phyloP scores from a whole-genome alignment of 2,329 filamentous ascomycete genomes.

The Hirsutella minnesotensis region DNA sequence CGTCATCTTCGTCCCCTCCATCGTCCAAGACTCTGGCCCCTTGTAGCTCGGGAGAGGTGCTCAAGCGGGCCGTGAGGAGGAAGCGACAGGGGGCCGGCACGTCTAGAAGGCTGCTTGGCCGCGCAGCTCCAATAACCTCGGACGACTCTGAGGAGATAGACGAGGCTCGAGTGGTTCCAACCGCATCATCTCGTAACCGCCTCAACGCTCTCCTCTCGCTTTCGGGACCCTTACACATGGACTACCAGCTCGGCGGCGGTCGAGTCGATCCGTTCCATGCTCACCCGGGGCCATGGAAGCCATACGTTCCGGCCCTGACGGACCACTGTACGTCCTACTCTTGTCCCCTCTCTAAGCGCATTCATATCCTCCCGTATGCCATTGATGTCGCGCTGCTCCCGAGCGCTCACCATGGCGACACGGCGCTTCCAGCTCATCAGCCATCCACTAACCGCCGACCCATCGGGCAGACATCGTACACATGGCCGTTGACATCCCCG shows the following conservation, averaged over 20 bases:
- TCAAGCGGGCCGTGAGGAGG: no score
- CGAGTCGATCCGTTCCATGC: slow-evolving; percentile 14
- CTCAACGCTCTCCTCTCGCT: not conserved
- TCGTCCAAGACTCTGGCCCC: not conserved
- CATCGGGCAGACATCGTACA: slow-evolving; percentile 11
- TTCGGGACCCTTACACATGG: slow-evolving; percentile 3
- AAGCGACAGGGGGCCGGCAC: no score
- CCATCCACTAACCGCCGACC: not conserved
- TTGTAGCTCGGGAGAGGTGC: no score
- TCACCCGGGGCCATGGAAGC: slow-evolving; percentile 10
- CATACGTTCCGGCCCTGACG: slow-evolving; percentile 11
- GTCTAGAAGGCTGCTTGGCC: no score
- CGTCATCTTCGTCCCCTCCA: not conserved
- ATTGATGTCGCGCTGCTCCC: no score
- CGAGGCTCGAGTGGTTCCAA: not conserved
- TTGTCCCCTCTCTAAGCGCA: not conserved
- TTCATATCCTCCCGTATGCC: no score
- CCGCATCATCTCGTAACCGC: no score
- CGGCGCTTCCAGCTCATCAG: not conserved
- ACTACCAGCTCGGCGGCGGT: slow-evolving; percentile 12
- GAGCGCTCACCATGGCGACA: no score
- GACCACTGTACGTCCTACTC: slow-evolving; percentile 12
- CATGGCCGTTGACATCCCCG: slow-evolving; percentile 17
- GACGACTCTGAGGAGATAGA: no score
- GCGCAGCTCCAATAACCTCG: no score